These are phyloP conservation scores for Bruguiera sexangula DNA, from an alignment of 345 rosid genomes.

Conservation along the genomic window DNA sequence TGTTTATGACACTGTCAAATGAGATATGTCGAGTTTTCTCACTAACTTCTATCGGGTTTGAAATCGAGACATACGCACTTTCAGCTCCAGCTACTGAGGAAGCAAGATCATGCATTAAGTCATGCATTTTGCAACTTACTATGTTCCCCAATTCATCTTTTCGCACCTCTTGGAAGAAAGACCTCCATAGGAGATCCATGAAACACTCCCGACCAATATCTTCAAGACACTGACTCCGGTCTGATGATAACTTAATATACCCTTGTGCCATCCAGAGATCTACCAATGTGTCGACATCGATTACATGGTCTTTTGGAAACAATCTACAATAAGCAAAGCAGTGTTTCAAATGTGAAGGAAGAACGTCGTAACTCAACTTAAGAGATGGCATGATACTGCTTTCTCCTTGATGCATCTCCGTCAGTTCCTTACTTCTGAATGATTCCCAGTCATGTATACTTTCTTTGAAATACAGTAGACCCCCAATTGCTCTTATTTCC, in stretches of 20 bases:
- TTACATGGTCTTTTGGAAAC: constrained; percentile 18
- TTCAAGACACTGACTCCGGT: neutral
- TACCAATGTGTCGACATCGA: constrained; percentile 2
- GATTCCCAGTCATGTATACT: constrained; percentile 16
- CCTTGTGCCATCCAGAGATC: constrained; percentile 31
- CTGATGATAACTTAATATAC: neutral
- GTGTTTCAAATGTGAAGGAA: constrained; percentile 27
- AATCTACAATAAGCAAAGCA: constrained; percentile 33
- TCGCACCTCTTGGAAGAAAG: constrained; percentile 20
- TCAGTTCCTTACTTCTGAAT: neutral
- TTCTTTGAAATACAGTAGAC: constrained; percentile 5
- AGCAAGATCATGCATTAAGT: constrained; percentile 28
- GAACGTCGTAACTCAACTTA: constrained; percentile 23
- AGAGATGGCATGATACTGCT: constrained; percentile 11
- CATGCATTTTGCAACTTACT: constrained; percentile 16
- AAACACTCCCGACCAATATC: constrained; percentile 2
- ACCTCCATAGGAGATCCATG: neutral
- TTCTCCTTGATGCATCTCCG: neutral
- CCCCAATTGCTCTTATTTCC: constrained; percentile 12
- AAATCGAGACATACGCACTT: rapidly evolving
- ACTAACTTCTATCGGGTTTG: rapidly evolving
- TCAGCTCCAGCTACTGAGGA: neutral
- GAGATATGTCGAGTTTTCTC: constrained; percentile 7
- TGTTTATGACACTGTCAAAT: neutral
- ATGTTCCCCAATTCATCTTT: neutral